These are phyloP conservation scores for Craspedostauros australis DNA, from an alignment of 108 stramenopile species.

Conservation along the genomic window DNA sequence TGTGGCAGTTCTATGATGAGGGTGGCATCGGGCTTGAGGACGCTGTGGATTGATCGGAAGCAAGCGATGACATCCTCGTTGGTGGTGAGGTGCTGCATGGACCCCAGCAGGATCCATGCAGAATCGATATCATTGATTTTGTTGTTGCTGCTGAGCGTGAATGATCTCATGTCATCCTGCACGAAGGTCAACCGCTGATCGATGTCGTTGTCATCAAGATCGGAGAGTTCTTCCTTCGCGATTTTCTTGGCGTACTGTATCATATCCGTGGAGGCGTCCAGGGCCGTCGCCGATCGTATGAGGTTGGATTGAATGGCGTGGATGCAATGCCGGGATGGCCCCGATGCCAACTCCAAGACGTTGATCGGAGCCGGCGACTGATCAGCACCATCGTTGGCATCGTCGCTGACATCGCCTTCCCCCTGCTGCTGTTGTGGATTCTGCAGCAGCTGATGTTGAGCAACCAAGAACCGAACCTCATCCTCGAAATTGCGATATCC, in stretches of 20 bases:
- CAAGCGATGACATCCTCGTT: slow-evolving; percentile 68
- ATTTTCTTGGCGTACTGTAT: slow-evolving; percentile 48
- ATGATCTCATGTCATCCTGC: slow-evolving; percentile 61
- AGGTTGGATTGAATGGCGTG: slow-evolving; percentile 29
- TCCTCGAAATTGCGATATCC: slow-evolving; percentile 73
- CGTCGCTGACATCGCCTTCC: too few relatives aligned
- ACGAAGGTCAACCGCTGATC: slow-evolving; percentile 35
- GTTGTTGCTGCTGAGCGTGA: slow-evolving; percentile 9
- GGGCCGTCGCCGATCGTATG: slow-evolving; percentile 38
- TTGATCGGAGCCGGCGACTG: slow-evolving; percentile 11
- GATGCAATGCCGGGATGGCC: slow-evolving; percentile 78
- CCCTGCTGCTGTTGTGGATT: too few relatives aligned
- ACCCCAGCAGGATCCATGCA: slow-evolving; percentile 77
- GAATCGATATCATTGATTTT: slow-evolving; percentile 32
- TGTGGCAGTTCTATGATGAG: slow-evolving; percentile 75
- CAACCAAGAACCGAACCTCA: slow-evolving; percentile 69
- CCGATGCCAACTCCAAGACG: slow-evolving; percentile 73
- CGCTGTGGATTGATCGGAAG: slow-evolving; percentile 33
- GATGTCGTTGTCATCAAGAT: slow-evolving; percentile 17
- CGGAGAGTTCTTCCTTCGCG: slow-evolving; percentile 43
- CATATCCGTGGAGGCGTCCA: slow-evolving; percentile 70
- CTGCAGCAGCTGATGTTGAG: slow-evolving; percentile 32
- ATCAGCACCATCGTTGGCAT: slow-evolving; percentile 7
- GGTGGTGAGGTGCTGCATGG: slow-evolving; percentile 69
- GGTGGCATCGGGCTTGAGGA: slow-evolving; percentile 44